phyloP scores from a whole-genome alignment of 2,329 filamentous ascomycete species.

The Colletotrichum melonis region DNA sequence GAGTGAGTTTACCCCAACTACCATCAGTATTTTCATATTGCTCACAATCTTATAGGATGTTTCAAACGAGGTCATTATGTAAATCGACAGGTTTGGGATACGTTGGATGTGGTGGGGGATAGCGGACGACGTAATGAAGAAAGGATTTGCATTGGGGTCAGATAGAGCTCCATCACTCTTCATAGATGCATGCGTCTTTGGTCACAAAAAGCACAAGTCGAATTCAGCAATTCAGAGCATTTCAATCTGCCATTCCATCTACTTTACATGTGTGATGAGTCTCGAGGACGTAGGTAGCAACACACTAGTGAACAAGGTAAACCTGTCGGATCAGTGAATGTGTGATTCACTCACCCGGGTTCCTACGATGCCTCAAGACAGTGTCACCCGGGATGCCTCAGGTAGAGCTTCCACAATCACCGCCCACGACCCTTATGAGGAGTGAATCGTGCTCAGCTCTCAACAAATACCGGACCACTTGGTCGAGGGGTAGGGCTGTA shows the following conservation, averaged over 20 bases:
- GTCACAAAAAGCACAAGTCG: slow-evolving; percentile 33
- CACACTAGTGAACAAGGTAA: no score
- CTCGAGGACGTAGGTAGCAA: not conserved
- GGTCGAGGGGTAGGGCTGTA: not conserved
- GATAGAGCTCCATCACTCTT: slow-evolving; percentile 28
- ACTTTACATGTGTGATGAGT: not conserved
- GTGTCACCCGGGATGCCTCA: no score
- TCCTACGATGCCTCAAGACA: no score
- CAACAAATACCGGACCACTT: not conserved
- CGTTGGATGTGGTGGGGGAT: not conserved
- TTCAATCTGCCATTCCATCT: not conserved
- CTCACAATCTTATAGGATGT: slow-evolving; percentile 74
- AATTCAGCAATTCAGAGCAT: slow-evolving; percentile 30
- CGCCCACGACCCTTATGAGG: no score
- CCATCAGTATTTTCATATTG: not conserved
- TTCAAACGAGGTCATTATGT: slow-evolving; percentile 92
- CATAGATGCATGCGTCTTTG: slow-evolving; percentile 36
- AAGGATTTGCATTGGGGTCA: slow-evolving; percentile 27
- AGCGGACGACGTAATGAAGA: slow-evolving; percentile 31
- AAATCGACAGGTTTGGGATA: slow-evolving; percentile 43
- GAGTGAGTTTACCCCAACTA: slow-evolving; percentile 67
- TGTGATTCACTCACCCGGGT: no score
- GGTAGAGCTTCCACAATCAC: no score
- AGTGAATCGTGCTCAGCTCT: not conserved
- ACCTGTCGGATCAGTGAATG: no score